phyloP scores from a whole-genome alignment of 1,284 basidiomycete species.

The Puccinia triticina region DNA sequence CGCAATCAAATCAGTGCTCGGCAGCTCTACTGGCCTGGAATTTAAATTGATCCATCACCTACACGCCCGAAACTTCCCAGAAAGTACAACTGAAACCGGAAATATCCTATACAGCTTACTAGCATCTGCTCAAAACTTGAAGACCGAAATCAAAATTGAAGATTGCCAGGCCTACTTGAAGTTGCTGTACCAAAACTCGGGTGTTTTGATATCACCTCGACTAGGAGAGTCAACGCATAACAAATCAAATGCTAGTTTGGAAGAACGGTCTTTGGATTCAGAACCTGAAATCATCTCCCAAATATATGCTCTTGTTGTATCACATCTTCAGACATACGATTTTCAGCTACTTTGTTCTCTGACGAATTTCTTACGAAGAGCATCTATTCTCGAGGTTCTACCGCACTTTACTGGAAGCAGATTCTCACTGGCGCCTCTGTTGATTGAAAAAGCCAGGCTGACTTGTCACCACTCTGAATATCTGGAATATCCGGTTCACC shows the following conservation, averaged over 20 bases:
- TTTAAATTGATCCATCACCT: constrained; percentile 49
- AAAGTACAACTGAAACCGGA: constrained; percentile 22
- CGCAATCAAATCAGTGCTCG: constrained; percentile 27
- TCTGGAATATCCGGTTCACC: not conserved
- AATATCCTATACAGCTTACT: constrained; percentile 34
- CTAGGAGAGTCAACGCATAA: constrained; percentile 15
- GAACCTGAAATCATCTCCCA: constrained; percentile 27
- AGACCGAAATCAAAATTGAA: constrained; percentile 22
- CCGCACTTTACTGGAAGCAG: not conserved
- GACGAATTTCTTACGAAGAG: constrained; percentile 40
- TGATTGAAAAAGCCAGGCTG: constrained; percentile 18
- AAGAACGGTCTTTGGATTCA: constrained; percentile 4
- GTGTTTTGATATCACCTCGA: constrained; percentile 42
- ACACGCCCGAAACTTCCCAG: constrained; percentile 1
- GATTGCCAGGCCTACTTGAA: constrained; percentile 37
- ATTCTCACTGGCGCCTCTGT: constrained; percentile 20
- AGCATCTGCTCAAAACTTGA: constrained; percentile 27
- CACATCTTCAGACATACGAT: constrained; percentile 33
- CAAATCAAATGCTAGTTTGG: not conserved
- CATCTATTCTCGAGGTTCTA: constrained; percentile 3
- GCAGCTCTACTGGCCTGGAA: constrained; percentile 20
- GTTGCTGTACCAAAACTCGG: constrained; percentile 45
- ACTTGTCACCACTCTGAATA: not conserved
- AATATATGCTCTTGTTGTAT: constrained; percentile 35
- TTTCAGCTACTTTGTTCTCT: constrained; percentile 32